Conservation (phyloP, 768 basidiomycete species). For the Phaeotremella fagi region DNA sequence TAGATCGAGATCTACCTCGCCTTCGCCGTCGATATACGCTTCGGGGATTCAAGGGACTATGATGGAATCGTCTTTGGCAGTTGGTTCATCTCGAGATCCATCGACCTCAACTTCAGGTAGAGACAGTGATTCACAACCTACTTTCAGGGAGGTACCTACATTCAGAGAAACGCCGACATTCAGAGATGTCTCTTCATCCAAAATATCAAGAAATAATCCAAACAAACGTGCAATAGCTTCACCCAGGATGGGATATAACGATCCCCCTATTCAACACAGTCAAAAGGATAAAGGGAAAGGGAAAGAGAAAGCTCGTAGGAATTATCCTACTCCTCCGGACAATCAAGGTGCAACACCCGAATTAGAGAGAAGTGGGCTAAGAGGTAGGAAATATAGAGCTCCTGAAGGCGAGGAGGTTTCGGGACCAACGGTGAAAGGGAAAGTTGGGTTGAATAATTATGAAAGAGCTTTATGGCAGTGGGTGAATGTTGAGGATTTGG, state of each 20-base stretch:
- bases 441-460: conserved; percentile 40
- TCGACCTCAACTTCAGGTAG: conserved; percentile 10
- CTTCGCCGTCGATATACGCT: conserved; percentile 38
- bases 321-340: not conserved
- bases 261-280: conserved; percentile 13
- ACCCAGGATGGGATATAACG: conserved; percentile 24
- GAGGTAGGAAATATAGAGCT: conserved; percentile 26
- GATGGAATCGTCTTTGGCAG: conserved; percentile 1
- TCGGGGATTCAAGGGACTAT: conserved; percentile 29
- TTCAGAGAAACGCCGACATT: conserved; percentile 17
- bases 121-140: not conserved
- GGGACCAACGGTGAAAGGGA: conserved; percentile 7
- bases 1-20: conserved; percentile 21
- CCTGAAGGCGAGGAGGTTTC: conserved; percentile 16
- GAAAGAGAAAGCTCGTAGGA: conserved; percentile 16
- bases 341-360: not conserved
- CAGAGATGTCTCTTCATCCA: not conserved
- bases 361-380: conserved; percentile 3
- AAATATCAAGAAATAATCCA: conserved; percentile 1
- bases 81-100: conserved; percentile 13
- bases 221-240: not conserved
- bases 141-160: conserved; percentile 10
- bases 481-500: conserved; percentile 97
- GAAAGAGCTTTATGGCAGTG: conserved; percentile 96
- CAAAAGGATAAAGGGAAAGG: conserved; percentile 23